Percentiles rank a stretch among this genome's conserved stretches.
phyloP scores from a whole-genome alignment of 129 eudicot genomes.

The Sambucus nigra region DNA sequence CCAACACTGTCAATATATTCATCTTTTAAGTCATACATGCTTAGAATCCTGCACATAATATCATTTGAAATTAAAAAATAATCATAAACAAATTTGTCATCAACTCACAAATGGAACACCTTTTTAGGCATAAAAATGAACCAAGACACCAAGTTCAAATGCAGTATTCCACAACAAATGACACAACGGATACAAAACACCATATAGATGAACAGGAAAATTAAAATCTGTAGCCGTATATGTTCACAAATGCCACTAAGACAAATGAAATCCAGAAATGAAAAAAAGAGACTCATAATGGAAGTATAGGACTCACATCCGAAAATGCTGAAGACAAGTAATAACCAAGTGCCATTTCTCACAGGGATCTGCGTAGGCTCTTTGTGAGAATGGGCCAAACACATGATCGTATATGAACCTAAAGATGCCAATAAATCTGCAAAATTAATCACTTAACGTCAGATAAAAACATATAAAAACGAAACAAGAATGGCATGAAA shows the following conservation, averaged over 20 bases:
- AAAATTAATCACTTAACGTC: constrained; percentile 5
- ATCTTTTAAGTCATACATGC: constrained; percentile 64
- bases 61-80: not conserved
- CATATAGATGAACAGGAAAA: too few relatives aligned
- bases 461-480: not conserved
- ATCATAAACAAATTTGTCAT: not conserved
- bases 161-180: not conserved
- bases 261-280: not conserved
- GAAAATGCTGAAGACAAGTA: constrained; percentile 91
- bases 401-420: constrained; percentile 90
- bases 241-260: not conserved
- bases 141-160: not conserved
- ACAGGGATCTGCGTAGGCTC: constrained; percentile 86
- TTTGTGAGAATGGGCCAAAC: constrained; percentile 90
- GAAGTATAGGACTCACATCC: constrained; percentile 43
- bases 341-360: constrained; percentile 96
- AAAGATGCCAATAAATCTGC: constrained; percentile 87
- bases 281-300: not conserved
- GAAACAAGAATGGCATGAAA: not conserved
- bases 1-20: constrained; percentile 60
- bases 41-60: constrained; percentile 61
- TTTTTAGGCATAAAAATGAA: not conserved
- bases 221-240: not conserved
- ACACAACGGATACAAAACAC: not conserved
- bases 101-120: not conserved